phyloP scores from a whole-genome alignment of 2,329 filamentous ascomycete genomes.

The Myriangium duriaei region DNA sequence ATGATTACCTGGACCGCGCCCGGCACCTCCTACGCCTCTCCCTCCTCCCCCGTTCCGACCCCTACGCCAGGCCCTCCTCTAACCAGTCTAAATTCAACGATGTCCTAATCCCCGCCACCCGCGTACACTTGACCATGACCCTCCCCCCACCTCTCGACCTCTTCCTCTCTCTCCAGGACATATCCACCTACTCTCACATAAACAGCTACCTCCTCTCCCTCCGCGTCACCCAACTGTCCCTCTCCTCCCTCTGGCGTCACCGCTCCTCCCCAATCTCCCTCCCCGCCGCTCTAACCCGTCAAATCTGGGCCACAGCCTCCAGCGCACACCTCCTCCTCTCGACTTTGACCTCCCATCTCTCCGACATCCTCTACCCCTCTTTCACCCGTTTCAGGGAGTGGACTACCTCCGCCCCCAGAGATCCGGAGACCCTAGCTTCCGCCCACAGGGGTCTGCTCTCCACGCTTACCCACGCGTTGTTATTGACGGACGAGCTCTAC shows the following conservation, averaged over 20 bases:
- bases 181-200: conserved; percentile 70
- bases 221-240: conserved; percentile 69
- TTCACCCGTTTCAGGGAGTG: conserved; percentile 40
- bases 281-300: conserved; percentile 59
- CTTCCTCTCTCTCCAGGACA: conserved; percentile 64
- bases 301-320: conserved; percentile 80
- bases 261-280: conserved; percentile 35
- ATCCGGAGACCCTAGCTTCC: conserved; percentile 71
- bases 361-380: conserved; percentile 63
- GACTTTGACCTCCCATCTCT: conserved; percentile 76
- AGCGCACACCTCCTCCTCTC: conserved; percentile 81
- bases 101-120: conserved; percentile 62
- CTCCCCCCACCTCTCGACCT: conserved; percentile 74
- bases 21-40: not conserved
- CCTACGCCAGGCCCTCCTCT: not conserved
- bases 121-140: conserved; percentile 57
- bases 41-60: not conserved
- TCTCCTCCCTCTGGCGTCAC: conserved; percentile 79
- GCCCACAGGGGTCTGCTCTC: conserved; percentile 69
- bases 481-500: conserved; percentile 52
- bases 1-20: not conserved
- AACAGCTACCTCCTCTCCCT: conserved; percentile 80
- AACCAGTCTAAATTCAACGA: conserved; percentile 52
- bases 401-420: conserved; percentile 39
- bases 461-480: conserved; percentile 51